Conservation (phyloP, 768 basidiomycete genomes). For the Rossbeevera mucosa region DNA sequence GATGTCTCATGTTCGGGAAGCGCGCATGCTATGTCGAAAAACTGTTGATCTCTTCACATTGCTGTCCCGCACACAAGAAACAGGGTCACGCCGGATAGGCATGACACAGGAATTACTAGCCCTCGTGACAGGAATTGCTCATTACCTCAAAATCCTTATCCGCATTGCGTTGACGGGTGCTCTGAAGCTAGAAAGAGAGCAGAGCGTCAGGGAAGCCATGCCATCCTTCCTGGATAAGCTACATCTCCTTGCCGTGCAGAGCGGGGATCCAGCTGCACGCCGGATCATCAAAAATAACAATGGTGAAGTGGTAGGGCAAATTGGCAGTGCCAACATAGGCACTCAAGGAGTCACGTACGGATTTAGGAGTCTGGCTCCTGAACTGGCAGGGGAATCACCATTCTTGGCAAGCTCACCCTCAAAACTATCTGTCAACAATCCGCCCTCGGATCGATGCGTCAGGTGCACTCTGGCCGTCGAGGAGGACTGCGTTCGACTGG, state of each 20-base stretch:
- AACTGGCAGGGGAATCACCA: constrained; percentile 85
- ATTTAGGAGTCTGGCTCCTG: constrained; percentile 86
- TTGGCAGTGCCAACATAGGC: constrained; percentile 53
- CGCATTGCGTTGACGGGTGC: constrained; percentile 96
- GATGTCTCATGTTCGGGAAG: constrained; percentile 97
- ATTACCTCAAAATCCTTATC: constrained; percentile 99
- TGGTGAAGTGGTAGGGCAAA: constrained; percentile 49
- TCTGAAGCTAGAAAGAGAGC: constrained; percentile 91
- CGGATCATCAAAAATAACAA: constrained; percentile 72
- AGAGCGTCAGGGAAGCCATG: constrained; percentile 78
- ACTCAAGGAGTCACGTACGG: constrained; percentile 90
- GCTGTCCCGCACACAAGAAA: constrained; percentile 92
- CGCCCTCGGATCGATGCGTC: constrained; percentile 88
- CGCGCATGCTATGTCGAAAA: constrained; percentile 97
- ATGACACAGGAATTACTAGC: constrained; percentile 97
- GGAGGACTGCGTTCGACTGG: constrained; percentile 93
- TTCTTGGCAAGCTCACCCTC: constrained; percentile 45
- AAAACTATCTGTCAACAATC: constrained; percentile 57
- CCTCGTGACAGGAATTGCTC: constrained; percentile 96
- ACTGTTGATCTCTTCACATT: constrained; percentile 97
- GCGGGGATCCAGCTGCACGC: constrained; percentile 73
- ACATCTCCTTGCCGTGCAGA: constrained; percentile 83
- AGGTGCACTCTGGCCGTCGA: constrained; percentile 89
- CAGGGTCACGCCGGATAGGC: constrained; percentile 83
- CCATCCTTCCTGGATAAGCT: constrained; percentile 88